These are phyloP conservation scores for Dactylis glomerata DNA, from an alignment of 176 grass and related monocot genomes.

Conservation along the genomic window DNA sequence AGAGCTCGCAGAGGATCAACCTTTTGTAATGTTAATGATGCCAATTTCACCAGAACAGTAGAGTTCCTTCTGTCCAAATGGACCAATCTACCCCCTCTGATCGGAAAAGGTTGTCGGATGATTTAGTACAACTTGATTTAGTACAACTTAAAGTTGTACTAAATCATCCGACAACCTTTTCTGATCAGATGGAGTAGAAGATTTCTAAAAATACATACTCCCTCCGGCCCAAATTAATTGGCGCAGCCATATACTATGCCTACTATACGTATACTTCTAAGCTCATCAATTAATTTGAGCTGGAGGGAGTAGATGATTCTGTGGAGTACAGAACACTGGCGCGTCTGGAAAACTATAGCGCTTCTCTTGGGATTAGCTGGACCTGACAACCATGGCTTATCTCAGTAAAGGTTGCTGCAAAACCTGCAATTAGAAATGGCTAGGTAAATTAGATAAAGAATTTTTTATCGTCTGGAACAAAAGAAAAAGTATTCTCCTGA, in stretches of 20 bases:
- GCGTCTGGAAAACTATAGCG: background rate
- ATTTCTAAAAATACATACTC: conserved; percentile 6
- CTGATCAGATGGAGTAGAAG: no score
- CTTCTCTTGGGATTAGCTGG: background rate
- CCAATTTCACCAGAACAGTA: background rate
- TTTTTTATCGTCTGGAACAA: background rate
- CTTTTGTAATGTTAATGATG: background rate
- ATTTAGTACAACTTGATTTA: no score
- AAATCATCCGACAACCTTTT: no score
- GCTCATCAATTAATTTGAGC: no score
- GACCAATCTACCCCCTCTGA: conserved; percentile 3
- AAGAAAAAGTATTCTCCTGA: conserved; percentile 1
- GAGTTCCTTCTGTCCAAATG: background rate
- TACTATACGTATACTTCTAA: no score
- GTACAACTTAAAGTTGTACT: no score
- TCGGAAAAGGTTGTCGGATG: no score
- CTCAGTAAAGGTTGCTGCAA: background rate
- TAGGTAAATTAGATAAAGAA: background rate
- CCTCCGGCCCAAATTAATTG: no score
- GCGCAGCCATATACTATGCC: no score
- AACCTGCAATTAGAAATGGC: conserved; percentile 10
- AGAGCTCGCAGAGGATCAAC: background rate
- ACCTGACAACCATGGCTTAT: background rate
- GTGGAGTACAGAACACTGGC: background rate
- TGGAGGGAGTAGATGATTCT: conserved; percentile 9